A percentile compares a stretch with the other conserved stretches of the same genome.
These are phyloP conservation scores for Zelopaecilomyces penicillatus DNA, from an alignment of 2,329 filamentous ascomycete species.

Conservation along the genomic window DNA sequence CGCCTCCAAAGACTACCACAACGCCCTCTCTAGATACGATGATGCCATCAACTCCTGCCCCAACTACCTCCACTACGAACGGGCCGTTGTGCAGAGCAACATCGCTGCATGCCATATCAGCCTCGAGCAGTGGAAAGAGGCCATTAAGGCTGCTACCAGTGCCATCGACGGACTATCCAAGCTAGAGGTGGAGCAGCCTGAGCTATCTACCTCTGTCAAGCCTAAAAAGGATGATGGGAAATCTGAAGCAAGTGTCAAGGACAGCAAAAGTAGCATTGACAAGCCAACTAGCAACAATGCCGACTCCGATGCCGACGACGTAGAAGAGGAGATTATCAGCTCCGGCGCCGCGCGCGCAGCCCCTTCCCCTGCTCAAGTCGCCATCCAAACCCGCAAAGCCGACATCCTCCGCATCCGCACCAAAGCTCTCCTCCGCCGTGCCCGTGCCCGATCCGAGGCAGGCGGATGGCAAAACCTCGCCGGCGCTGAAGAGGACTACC, in stretches of 20 bases:
- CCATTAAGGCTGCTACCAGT: conserved; percentile 62
- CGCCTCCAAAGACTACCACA: conserved; percentile 58
- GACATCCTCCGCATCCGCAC: conserved; percentile 70
- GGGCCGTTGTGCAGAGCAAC: conserved; percentile 81
- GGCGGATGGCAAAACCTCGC: conserved; percentile 74
- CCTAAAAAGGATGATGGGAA: conserved; percentile 4
- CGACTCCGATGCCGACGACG: conserved; percentile 34
- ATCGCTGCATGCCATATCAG: conserved; percentile 84
- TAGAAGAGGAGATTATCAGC: conserved; percentile 53
- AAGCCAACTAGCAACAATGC: conserved; percentile 17
- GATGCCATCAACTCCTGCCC: conserved; percentile 72
- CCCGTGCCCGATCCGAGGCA: conserved; percentile 60
- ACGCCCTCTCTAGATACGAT: conserved; percentile 76
- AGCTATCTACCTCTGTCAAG: conserved; percentile 12
- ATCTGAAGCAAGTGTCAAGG: conserved; percentile 32
- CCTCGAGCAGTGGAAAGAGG: conserved; percentile 75
- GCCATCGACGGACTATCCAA: conserved; percentile 66
- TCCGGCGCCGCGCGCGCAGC: conserved; percentile 46
- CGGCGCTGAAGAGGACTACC: conserved; percentile 74
- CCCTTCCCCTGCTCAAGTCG: conserved; percentile 15
- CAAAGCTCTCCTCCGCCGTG: conserved; percentile 76
- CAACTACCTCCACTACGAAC: conserved; percentile 77
- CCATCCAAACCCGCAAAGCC: conserved; percentile 25
- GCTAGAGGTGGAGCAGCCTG: conserved; percentile 35
- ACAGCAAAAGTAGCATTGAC: conserved; percentile 16